Conservation (phyloP, 2,329 filamentous ascomycete genomes). For the Talaromyces sp. region DNA sequence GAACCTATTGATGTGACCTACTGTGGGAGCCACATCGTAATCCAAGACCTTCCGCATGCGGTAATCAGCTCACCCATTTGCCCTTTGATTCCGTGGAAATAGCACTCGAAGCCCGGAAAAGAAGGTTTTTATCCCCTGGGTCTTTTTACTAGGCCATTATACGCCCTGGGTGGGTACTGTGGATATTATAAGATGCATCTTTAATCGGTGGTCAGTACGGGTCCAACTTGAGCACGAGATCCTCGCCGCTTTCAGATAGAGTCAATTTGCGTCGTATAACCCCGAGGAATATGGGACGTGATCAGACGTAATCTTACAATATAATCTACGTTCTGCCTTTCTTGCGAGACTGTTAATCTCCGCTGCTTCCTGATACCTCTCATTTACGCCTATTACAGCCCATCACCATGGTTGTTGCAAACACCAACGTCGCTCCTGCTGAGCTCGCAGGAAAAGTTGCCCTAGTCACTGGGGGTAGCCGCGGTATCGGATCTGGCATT, state of each 20-base stretch:
- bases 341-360: background rate
- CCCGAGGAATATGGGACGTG: too few relatives aligned
- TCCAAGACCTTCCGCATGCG: constrained; percentile 19
- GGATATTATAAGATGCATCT: too few relatives aligned
- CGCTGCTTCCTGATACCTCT: background rate
- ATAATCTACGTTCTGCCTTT: background rate
- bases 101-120: background rate
- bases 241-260: background rate
- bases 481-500: constrained; percentile 47
- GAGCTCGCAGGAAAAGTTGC: constrained; percentile 42
- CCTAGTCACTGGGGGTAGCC: constrained; percentile 40
- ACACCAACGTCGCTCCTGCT: constrained; percentile 11
- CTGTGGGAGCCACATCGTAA: background rate
- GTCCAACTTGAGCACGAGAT: background rate
- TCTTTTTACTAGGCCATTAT: background rate
- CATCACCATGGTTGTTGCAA: constrained; percentile 19
- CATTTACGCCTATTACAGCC: background rate
- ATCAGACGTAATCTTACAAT: background rate
- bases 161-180: too few relatives aligned
- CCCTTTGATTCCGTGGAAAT: background rate
- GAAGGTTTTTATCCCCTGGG: background rate
- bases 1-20: constrained; percentile 9
- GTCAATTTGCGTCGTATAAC: background rate
- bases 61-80: background rate
- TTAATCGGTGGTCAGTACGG: too few relatives aligned